These are phyloP conservation scores for Dothideomycetes sp. DNA, from an alignment of 2,329 filamentous ascomycete species.

Conservation along the genomic window DNA sequence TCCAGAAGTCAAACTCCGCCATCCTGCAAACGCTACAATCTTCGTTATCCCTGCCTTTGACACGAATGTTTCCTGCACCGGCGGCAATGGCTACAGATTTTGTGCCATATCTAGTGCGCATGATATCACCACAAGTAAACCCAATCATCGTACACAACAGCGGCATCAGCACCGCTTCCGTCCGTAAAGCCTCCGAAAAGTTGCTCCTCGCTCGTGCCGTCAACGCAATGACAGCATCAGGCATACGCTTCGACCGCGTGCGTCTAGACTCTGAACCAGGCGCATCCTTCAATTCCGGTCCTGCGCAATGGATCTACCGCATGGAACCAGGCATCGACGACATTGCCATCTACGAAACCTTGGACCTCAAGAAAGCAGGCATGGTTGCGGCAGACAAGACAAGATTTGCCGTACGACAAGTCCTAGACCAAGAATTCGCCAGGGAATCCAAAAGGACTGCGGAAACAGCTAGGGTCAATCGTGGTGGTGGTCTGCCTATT, in stretches of 20 bases:
- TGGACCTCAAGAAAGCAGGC: slow-evolving; percentile 40
- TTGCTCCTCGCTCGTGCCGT: slow-evolving; percentile 71
- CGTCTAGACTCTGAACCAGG: slow-evolving; percentile 54
- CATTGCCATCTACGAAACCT: slow-evolving; percentile 64
- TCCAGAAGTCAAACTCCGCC: slow-evolving; percentile 66
- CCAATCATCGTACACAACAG: slow-evolving; percentile 67
- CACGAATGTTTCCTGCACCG: slow-evolving; percentile 68
- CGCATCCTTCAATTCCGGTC: slow-evolving; percentile 23
- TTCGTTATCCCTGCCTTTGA: slow-evolving; percentile 60
- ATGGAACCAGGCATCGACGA: slow-evolving; percentile 90
- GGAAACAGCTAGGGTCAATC: slow-evolving; percentile 55
- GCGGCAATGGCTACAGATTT: slow-evolving; percentile 74
- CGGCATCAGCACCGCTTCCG: slow-evolving; percentile 56
- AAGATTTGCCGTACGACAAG: slow-evolving; percentile 86
- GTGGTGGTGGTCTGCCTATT: slow-evolving; percentile 36
- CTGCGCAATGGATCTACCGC: slow-evolving; percentile 63
- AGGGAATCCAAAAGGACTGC: slow-evolving; percentile 62
- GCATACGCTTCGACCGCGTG: slow-evolving; percentile 70
- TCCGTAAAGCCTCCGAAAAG: slow-evolving; percentile 79
- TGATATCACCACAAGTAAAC: slow-evolving; percentile 83
- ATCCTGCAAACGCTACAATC: slow-evolving; percentile 65
- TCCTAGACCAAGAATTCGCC: slow-evolving; percentile 81
- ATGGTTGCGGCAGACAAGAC: slow-evolving; percentile 46
- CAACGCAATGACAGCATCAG: slow-evolving; percentile 71
- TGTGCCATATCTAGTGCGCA: slow-evolving; percentile 71